phyloP scores from a whole-genome alignment of 2,329 filamentous ascomycete genomes.

The Rugonectria rugulosa region DNA sequence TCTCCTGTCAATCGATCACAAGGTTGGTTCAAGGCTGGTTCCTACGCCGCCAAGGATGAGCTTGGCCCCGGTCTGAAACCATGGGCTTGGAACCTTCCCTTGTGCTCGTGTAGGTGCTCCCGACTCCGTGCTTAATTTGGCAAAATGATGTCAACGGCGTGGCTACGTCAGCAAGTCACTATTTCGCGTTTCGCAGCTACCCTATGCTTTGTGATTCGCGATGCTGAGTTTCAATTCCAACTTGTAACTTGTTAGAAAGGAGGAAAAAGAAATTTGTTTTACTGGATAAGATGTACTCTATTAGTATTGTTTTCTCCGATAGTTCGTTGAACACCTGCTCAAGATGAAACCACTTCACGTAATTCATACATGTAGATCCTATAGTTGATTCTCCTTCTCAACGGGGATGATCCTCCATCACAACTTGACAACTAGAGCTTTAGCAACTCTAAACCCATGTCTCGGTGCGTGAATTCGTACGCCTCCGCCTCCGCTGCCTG shows the following conservation, averaged over 20 bases:
- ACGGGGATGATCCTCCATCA: conserved; percentile 3
- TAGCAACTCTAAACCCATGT: conserved; percentile 61
- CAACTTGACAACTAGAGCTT: conserved; percentile 26
- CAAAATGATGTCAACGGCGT: conserved; percentile 13
- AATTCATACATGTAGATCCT: too few relatives aligned
- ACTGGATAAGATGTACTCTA: too few relatives aligned
- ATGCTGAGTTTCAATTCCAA: too few relatives aligned
- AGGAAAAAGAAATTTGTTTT: too few relatives aligned
- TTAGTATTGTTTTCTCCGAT: too few relatives aligned
- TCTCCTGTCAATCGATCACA: conserved; percentile 12
- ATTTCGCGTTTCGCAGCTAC: too few relatives aligned
- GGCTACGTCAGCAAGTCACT: conserved; percentile 8
- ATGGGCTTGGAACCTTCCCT: conserved; percentile 1
- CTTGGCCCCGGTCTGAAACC: conserved; percentile 3
- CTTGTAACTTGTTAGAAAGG: too few relatives aligned
- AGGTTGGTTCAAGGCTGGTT: neutral
- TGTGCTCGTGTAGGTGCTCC: too few relatives aligned
- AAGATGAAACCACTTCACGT: too few relatives aligned
- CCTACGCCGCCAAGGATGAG: neutral
- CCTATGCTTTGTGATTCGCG: neutral
- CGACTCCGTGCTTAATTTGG: too few relatives aligned
- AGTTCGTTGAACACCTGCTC: too few relatives aligned
- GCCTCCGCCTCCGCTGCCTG: conserved; percentile 48
- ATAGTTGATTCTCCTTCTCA: too few relatives aligned
- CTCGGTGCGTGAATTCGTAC: conserved; percentile 69